Evolutionary conservation across 148 eudicot genomes (phyloP), one percentile per base, ranked within the genome.

Genomic region (Nyssa sinensis): DNA sequence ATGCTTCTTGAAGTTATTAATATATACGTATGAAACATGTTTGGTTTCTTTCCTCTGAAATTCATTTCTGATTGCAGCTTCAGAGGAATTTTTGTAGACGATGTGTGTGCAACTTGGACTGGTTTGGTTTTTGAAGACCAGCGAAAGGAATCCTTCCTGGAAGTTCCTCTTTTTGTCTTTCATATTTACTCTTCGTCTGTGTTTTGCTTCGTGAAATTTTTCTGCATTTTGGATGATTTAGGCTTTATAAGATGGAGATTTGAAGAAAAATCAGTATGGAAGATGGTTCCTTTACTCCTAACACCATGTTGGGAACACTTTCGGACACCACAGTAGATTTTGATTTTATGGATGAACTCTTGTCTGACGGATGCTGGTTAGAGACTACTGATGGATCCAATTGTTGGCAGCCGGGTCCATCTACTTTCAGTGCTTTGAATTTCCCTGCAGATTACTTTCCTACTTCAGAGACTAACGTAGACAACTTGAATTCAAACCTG

Each of bases 291-390:
- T 84, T 84, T 59, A 75, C 74, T 16, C 88, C 88, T 37, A 72
- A 74, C 7, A 80, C 86, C 44, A 75, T 86, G 70, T 77, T 77
- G 78, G 84, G 34, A 79, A 77, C 83, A 74, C 60, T 73, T 53
- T 62, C 77, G 7, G 78, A 75, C 31, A 75, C 66, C 51, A 61
- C 74, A 27, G 23, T 86, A 70, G 91, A 88, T 77, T 81, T 55
- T 75, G 86, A 80, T 87, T 75, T 89, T 79, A 84, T 90, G 85
- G 91, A 91, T 69, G 86, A 84, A 65, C 88, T 90, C 61, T 71
- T 92, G 7, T 80, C 82, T 64, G 91, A 86, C 31, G 96, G 95
- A 19, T 88, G 83, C 75, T 92, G 97, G 98, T 78, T 92, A 85
- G 89, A 88, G 67, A 82, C 93, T 61, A 66, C 92, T 49, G 81